Evolutionary conservation across 164 flowering plant genomes (phyloP), one percentile per base, ranked within the genome.

Genomic region (Liquidambar formosana): DNA sequence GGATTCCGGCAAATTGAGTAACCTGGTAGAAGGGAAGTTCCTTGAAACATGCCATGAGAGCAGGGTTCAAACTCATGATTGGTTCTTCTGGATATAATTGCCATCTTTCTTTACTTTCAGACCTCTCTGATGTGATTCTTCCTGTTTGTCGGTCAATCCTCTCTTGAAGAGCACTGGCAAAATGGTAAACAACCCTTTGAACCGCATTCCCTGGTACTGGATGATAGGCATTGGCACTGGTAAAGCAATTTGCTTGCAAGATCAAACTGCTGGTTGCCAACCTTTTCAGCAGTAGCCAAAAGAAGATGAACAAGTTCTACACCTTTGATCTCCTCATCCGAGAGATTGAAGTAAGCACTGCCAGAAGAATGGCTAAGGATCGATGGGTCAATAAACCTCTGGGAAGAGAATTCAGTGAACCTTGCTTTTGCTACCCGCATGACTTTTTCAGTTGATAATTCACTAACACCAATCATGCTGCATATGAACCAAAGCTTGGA

Each of bases 71-170:
- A 33, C 41, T 33, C 41, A 6, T 33, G 41, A 2, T 33, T 33
- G 6, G 4, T 33, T 33, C 41, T 33, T 75, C 72, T 9, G 68
- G 8, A 54, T 82, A 67, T 4, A 46, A 5, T 49, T 46, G 14
- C 25, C 12, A 22, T 18, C n/a, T 58, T 49, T 54, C 67, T 23
- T 57, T 33, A 33, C 41, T 33, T 33, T 52, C 21, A 38, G 28
- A 16, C 33, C 63, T 6, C 28, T 78, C 70, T 0, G 70, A 43
- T 12, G 72, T 19, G 12, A 65, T 54, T 62, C 68, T 74, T 54
- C 85, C 81, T 0, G 80, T 79, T 75, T 80, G 85, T 45, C 73
- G 59, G 38, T 86, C 71, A 27, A 88, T 85, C 66, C 69, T 82
- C 48, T 82, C 89, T 9, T 64, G 69, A 46, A 86, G 81, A 51